Conservation (phyloP, 163 green algal genomes). For the Scenedesmus sp. region DNA sequence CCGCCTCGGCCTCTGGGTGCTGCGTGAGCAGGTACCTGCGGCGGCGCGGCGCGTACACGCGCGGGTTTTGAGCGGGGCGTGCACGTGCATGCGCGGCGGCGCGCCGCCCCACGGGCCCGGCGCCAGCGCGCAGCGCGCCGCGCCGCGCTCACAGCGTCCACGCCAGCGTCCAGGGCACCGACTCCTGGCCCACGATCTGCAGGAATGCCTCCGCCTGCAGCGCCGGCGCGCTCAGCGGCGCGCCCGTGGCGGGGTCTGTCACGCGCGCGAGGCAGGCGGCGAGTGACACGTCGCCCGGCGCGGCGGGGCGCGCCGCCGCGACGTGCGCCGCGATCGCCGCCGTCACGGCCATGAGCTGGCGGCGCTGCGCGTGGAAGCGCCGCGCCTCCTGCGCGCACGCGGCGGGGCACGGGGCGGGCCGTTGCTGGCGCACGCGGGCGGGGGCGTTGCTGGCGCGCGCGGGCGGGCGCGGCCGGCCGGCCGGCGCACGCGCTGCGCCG, state of each 20-base stretch:
- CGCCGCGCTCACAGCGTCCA: conserved; percentile 39
- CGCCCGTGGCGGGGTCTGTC: conserved; percentile 12
- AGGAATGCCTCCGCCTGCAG: conserved; percentile 41
- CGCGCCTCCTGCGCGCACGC: conserved; percentile 37
- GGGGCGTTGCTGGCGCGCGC: too few relatives aligned
- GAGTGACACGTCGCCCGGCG: conserved; percentile 4
- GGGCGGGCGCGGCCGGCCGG: too few relatives aligned
- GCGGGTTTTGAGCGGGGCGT: too few relatives aligned
- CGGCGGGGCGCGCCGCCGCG: not conserved
- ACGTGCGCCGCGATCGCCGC: not conserved
- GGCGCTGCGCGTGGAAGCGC: conserved; percentile 13
- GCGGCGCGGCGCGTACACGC: too few relatives aligned
- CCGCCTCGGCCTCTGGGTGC: conserved; percentile 21
- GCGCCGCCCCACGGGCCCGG: too few relatives aligned
- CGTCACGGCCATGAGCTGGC: conserved; percentile 17
- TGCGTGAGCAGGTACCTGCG: conserved; percentile 36
- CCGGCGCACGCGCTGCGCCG: too few relatives aligned
- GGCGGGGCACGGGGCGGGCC: too few relatives aligned
- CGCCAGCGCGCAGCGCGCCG: not conserved
- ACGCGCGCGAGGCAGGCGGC: conserved; percentile 20
- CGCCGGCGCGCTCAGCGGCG: conserved; percentile 11
- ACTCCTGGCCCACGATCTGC: conserved; percentile 41
- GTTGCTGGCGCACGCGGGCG: too few relatives aligned
- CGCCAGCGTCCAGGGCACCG: conserved; percentile 38
- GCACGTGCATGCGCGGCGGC: too few relatives aligned